Evolutionary conservation across 2,329 filamentous ascomycete species (phyloP).

Genomic region (Diaporthe citri): DNA sequence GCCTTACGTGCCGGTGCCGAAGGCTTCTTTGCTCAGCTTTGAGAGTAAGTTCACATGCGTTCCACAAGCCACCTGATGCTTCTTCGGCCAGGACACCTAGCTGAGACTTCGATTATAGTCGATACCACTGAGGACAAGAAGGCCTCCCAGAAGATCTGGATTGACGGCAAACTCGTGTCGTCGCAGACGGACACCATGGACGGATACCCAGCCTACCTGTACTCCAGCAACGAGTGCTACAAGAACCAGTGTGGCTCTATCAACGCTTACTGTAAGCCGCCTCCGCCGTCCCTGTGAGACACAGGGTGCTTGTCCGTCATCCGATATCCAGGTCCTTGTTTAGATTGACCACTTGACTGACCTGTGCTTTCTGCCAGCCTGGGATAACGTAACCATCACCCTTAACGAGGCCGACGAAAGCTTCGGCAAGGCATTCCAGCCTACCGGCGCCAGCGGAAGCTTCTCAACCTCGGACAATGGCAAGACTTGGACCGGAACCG

Average conservation of each 20-base stretch:
- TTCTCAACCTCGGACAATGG: constrained; percentile 19
- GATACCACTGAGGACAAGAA: neutral
- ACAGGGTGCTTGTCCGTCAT: neutral
- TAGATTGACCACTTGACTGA: neutral
- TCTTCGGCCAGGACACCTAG: too few species aligned
- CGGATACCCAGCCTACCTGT: neutral
- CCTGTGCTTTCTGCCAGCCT: neutral
- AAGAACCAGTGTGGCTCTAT: constrained; percentile 16
- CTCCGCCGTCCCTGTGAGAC: neutral
- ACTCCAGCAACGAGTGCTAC: constrained; percentile 22
- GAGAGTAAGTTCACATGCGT: neutral
- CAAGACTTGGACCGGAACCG: constrained; percentile 25
- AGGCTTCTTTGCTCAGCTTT: neutral
- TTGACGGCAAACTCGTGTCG: constrained; percentile 11
- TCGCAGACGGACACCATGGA: constrained; percentile 16
- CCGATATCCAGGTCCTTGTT: neutral
- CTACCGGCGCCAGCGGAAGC: constrained; percentile 1
- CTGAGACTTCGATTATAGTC: neutral
- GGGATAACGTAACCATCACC: constrained; percentile 13
- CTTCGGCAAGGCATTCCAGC: constrained; percentile 6
- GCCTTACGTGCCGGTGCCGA: constrained; percentile 9
- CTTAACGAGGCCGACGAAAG: constrained; percentile 10
- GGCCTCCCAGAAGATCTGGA: constrained; percentile 10
- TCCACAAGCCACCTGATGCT: neutral
- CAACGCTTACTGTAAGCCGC: constrained; percentile 4